Conservation (phyloP, 2,329 filamentous ascomycete genomes). For the Xylariaceae sp. region DNA sequence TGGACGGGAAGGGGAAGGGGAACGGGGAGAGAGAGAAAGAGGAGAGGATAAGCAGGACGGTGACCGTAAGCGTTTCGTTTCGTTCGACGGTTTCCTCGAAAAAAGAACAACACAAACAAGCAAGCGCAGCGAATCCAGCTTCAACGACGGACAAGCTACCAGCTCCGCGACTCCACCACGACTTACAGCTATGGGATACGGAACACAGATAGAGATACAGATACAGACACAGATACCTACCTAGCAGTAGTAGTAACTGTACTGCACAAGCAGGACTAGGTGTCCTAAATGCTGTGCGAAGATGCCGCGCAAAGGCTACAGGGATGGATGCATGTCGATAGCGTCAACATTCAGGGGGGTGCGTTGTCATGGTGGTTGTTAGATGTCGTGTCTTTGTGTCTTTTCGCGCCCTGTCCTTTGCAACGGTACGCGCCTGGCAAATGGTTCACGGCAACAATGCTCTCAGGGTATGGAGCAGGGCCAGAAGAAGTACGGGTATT, state of each 20-base stretch:
- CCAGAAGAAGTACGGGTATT: too few relatives aligned
- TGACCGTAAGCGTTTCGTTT: neutral
- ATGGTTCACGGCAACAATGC: neutral
- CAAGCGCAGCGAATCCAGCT: neutral
- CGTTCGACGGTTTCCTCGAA: neutral
- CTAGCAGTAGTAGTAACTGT: neutral
- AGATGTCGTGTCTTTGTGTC: neutral
- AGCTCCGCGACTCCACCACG: neutral
- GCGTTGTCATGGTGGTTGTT: slow-evolving; percentile 1
- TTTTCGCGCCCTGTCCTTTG: neutral
- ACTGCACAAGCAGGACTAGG: neutral
- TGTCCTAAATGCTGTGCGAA: neutral
- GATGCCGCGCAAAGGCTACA: neutral
- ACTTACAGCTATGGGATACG: neutral
- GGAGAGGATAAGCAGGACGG: neutral
- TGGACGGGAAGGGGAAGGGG: neutral
- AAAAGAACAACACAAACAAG: neutral
- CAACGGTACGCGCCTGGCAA: neutral
- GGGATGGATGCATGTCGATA: neutral
- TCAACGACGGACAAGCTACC: neutral
- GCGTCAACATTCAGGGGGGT: neutral
- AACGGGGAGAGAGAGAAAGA: neutral
- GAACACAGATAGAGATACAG: too few relatives aligned
- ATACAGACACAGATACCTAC: too few relatives aligned
- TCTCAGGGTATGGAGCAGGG: too few relatives aligned